Evolutionary conservation across 768 basidiomycete species (phyloP), one percentile per base, ranked within the genome.

Genomic region (Leccinum obscurum): DNA sequence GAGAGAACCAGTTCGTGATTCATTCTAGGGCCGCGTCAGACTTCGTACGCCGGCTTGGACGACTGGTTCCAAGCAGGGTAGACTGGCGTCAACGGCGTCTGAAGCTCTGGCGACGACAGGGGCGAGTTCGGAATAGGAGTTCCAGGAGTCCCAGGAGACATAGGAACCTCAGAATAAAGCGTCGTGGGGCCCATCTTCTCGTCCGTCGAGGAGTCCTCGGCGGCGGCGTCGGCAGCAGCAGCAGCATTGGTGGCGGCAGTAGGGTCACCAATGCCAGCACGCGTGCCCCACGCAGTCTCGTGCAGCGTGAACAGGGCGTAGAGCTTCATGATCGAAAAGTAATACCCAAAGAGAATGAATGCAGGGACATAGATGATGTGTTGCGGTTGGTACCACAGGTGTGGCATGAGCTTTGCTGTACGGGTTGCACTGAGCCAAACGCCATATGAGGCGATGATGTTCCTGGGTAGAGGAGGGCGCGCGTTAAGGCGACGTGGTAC

Each of bases 261-360:
- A 1, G 86, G 86, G 78, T 94, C 90, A 70, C 92, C 92, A 68
- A 95, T 92, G 77, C 94, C 93, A 6, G 94, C 85, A 73, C 93
- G 89, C n/a, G 93, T 97, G 48, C 94, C 94, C 94, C 93, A 96
- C 46, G 89, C 93, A 70, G 92, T 95, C 87, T 95, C 92, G 76
- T 96, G 94, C 58, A 95, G 80, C 55, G 93, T 96, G 71, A 86
- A 87, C 49, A 95, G 78, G 34, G 93, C 93, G 73, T 96, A 96
- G 50, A 96, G 64, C 77, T 95, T 96, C 93, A 98, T 96, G 67
- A 96, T 77, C 17, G 93, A 88, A 70, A 96, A 96, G 77, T 95
- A 95, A 72, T 96, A 96, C 26, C 93, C 93, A 71, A 96, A 95
- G 5, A 88, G 71, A 69, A 96, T 90, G 75, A 90, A 92, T 15